phyloP scores from a whole-genome alignment of 805 yeast species.

The Ascoidea rubescens region DNA sequence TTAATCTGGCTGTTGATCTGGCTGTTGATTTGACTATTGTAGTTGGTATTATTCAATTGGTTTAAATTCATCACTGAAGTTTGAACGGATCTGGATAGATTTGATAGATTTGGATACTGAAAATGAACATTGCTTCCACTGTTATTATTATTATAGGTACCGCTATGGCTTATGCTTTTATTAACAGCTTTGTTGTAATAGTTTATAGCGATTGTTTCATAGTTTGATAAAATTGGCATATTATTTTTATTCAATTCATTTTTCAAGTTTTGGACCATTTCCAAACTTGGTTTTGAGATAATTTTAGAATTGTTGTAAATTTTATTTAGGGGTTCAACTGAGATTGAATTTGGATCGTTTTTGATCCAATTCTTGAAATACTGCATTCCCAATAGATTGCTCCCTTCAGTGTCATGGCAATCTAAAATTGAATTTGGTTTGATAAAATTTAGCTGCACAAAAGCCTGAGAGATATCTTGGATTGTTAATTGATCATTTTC shows the following conservation, averaged over 20 bases:
- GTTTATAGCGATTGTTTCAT: not conserved
- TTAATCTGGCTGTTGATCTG: not conserved
- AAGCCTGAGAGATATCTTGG: not conserved
- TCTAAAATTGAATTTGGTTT: not conserved
- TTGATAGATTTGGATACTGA: not conserved
- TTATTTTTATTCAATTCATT: not conserved
- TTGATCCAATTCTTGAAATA: not conserved
- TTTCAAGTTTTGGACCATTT: not conserved
- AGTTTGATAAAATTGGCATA: not conserved
- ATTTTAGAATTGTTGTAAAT: not conserved
- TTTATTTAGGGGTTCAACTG: no score
- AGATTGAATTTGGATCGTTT: no score
- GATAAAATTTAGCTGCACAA: not conserved
- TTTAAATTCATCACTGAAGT: not conserved
- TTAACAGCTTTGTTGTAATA: not conserved
- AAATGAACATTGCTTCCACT: not conserved
- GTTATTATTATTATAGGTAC: no score
- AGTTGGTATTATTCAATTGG: no score
- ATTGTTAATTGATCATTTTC: not conserved
- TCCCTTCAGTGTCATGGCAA: not conserved
- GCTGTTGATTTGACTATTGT: not conserved
- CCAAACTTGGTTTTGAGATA: not conserved
- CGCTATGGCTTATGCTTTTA: not conserved
- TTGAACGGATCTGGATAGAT: not conserved
- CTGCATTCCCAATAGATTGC: not conserved